phyloP scores from a whole-genome alignment of 192 early-diverging fungal genomes.

The Coemansia sp. region DNA sequence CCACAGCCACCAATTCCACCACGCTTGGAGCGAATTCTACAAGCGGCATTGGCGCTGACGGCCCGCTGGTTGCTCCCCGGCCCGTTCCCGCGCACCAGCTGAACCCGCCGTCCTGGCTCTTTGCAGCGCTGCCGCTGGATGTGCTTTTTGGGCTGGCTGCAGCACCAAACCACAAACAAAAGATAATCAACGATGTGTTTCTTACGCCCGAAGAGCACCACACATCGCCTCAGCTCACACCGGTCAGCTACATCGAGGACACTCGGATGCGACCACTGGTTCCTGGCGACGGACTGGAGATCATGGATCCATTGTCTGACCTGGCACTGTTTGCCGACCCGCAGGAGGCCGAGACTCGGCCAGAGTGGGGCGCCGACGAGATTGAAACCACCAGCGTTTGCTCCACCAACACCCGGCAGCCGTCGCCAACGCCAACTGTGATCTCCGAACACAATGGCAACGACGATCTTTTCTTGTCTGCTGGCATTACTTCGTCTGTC shows the following conservation, averaged over 20 bases:
- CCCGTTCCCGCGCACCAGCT: slow-evolving; percentile 51
- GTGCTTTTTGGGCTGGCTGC: slow-evolving; percentile 36
- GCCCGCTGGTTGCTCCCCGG: slow-evolving; percentile 50
- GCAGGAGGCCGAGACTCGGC: slow-evolving; percentile 27
- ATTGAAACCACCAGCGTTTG: slow-evolving; percentile 36
- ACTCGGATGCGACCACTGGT: slow-evolving; percentile 31
- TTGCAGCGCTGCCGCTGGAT: slow-evolving; percentile 47
- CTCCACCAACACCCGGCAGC: slow-evolving; percentile 40
- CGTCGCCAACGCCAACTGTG: slow-evolving; percentile 51
- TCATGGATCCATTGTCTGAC: slow-evolving; percentile 40
- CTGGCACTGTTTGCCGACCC: slow-evolving; percentile 51
- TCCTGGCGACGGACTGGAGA: slow-evolving; percentile 40
- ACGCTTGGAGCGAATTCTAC: slow-evolving; percentile 1
- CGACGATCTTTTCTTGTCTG: slow-evolving; percentile 5
- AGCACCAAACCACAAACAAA: slow-evolving; percentile 29
- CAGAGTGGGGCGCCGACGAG: slow-evolving; percentile 42
- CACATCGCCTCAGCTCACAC: slow-evolving; percentile 48
- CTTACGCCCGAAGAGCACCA: slow-evolving; percentile 52
- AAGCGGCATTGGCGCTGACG: slow-evolving; percentile 2
- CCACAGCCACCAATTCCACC: slow-evolving; percentile 12
- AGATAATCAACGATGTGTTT: slow-evolving; percentile 56
- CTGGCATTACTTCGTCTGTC: neutral
- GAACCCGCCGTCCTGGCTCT: slow-evolving; percentile 46
- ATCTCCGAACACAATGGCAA: slow-evolving; percentile 34
- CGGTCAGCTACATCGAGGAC: slow-evolving; percentile 49